A percentile compares a stretch with the other conserved stretches of the same genome.
phyloP scores from a whole-genome alignment of 495 filamentous ascomycete genomes.

The Penicillium nucicola region DNA sequence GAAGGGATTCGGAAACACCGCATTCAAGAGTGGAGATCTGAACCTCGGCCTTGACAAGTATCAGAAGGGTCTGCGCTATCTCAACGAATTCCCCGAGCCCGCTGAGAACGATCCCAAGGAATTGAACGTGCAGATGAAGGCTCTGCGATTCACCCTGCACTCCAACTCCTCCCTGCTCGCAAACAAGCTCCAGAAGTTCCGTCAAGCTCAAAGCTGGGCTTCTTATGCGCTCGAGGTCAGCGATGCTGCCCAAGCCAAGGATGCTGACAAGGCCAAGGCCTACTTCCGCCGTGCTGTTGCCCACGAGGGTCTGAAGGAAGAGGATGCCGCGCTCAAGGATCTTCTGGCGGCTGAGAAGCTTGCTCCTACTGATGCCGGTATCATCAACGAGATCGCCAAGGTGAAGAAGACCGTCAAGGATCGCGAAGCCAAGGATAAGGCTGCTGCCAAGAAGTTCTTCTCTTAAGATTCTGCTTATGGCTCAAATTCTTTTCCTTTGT shows the following conservation, averaged over 20 bases:
- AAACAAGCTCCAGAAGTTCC: constrained; percentile 71
- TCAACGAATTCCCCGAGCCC: constrained; percentile 80
- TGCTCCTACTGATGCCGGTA: constrained; percentile 71
- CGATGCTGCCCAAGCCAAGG: constrained; percentile 51
- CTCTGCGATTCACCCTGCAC: constrained; percentile 72
- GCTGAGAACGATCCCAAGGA: constrained; percentile 64
- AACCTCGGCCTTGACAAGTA: constrained; percentile 84
- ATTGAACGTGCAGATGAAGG: constrained; percentile 60
- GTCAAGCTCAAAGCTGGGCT: constrained; percentile 66
- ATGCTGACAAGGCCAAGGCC: constrained; percentile 85
- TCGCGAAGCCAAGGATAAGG: constrained; percentile 81
- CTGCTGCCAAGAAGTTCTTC: constrained; percentile 87
- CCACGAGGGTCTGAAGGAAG: constrained; percentile 70
- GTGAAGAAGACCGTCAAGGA: constrained; percentile 74
- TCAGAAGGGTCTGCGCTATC: constrained; percentile 92
- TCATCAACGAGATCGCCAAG: constrained; percentile 67
- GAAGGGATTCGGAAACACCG: constrained; percentile 88
- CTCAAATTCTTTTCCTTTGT: constrained; percentile 3
- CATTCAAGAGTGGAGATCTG: constrained; percentile 77
- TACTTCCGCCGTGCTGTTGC: constrained; percentile 79
- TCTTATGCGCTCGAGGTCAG: constrained; percentile 68
- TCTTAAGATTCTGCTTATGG: constrained; percentile 26
- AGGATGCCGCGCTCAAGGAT: constrained; percentile 76
- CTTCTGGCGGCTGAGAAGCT: constrained; percentile 73
- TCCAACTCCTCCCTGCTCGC: constrained; percentile 77